These are phyloP conservation scores for Fusarium sarcochroum DNA, from an alignment of 2,329 filamentous ascomycete genomes.

Conservation along the genomic window DNA sequence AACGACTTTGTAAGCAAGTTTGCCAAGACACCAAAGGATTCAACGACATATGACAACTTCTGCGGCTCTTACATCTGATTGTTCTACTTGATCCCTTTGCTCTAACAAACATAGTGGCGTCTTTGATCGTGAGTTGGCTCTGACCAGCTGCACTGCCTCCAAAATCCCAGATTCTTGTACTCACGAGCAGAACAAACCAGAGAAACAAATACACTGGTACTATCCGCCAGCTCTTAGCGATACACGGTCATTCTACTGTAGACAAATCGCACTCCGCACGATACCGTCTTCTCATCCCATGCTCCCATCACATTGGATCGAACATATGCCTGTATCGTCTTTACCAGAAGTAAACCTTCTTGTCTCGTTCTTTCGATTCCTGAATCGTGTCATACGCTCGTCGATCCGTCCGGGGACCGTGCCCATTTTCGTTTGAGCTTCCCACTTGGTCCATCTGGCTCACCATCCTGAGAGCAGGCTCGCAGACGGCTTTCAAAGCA, in stretches of 20 bases:
- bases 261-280: neutral
- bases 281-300: neutral
- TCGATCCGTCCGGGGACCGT: slow-evolving; percentile 21
- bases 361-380: slow-evolving; percentile 12
- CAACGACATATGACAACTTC: neutral
- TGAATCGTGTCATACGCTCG: slow-evolving; percentile 15
- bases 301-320: neutral
- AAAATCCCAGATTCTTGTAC: neutral
- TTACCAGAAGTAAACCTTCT: slow-evolving; percentile 41
- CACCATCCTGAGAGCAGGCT: slow-evolving; percentile 50
- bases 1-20: neutral
- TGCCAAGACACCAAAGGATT: neutral
- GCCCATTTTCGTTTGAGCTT: slow-evolving; percentile 46
- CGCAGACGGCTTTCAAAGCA: slow-evolving; percentile 47
- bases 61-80: slow-evolving; percentile 1
- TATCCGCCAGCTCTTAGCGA: neutral
- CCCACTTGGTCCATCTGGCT: slow-evolving; percentile 53
- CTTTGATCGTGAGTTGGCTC: neutral
- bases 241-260: neutral
- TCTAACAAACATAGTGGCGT: neutral
- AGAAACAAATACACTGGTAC: neutral
- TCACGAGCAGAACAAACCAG: neutral
- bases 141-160: neutral
- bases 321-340: neutral
- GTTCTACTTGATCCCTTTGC: neutral